Evolutionary conservation across 148 eudicot species (phyloP), one percentile per base, ranked within the genome.

Genomic region (Cornus suecica): DNA sequence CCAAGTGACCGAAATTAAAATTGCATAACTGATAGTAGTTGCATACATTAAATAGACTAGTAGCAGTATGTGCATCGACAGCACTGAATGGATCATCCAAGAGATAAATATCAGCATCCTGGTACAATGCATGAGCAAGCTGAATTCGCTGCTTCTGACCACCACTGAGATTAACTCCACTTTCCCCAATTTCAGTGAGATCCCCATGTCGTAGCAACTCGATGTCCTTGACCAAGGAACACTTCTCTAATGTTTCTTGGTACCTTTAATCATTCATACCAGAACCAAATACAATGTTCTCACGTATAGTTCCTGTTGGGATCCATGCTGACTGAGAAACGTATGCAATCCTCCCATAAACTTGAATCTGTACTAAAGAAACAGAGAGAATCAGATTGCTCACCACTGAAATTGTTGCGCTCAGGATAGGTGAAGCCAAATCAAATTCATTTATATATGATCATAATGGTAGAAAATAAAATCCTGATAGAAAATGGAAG

Each of bases 61-160:
- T 74, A 16, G 81, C 81, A 7, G 81, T 79, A 42, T 73, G 81
- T 4, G 77, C 81, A 69, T 79, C 81, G 16, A 79, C 81, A 18
- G 77, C 81, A 61, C 81, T 79, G 64, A 79, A 79, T 25, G 81
- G 81, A 69, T 79, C 81, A 61, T 79, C 77, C 77, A 79, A 27
- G 16, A 79, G 72, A 30, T 79, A 79, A 15, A 74, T 23, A 79
- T 79, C 77, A 5, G 73, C 73, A 68, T 79, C 66, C 15, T 79
- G 81, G 60, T 79, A 79, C 42, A 79, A 69, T 23, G 81, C 81
- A 41, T 77, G 77, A 6, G 81, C 81, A 18, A 79, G 77, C 20
- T 79, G 81, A 31, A 79, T 34, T 26, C 77, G 45, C 64, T 79
- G 81, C 74, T 74, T 79, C 69, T 79, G 81, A 1, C 81, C 81